Conservation (phyloP, 257 asterid species). For the Capsicum chinense region DNA sequence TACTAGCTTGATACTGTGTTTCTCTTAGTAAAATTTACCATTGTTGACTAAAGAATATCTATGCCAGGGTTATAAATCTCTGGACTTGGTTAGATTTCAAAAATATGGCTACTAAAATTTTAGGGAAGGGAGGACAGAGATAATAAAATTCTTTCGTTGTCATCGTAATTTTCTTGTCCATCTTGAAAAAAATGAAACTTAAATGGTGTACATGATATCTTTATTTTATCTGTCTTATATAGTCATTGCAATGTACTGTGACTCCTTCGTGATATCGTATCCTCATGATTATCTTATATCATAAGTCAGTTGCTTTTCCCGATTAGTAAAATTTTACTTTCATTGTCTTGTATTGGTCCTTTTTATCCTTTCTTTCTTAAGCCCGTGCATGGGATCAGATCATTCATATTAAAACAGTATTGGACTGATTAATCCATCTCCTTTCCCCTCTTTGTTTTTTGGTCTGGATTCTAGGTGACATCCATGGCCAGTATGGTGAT, state of each 20-base stretch:
- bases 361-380: neutral
- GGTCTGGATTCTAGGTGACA: constrained; percentile 60
- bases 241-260: neutral
- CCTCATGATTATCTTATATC: neutral
- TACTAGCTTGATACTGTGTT: neutral
- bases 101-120: neutral
- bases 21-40: neutral
- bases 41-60: neutral
- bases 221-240: neutral
- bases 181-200: neutral
- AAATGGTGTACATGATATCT: constrained; percentile 18
- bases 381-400: neutral
- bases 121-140: neutral
- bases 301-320: neutral
- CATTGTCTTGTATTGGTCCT: neutral
- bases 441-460: constrained; percentile 19
- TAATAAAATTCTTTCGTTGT: neutral
- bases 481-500: constrained; percentile 78
- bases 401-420: neutral
- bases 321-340: neutral
- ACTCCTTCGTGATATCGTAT: neutral
- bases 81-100: neutral
- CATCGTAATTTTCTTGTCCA: neutral
- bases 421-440: constrained; percentile 19
- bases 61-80: neutral